Conservation (phyloP, 1,284 basidiomycete genomes). For the Ustilago cynodontis region DNA sequence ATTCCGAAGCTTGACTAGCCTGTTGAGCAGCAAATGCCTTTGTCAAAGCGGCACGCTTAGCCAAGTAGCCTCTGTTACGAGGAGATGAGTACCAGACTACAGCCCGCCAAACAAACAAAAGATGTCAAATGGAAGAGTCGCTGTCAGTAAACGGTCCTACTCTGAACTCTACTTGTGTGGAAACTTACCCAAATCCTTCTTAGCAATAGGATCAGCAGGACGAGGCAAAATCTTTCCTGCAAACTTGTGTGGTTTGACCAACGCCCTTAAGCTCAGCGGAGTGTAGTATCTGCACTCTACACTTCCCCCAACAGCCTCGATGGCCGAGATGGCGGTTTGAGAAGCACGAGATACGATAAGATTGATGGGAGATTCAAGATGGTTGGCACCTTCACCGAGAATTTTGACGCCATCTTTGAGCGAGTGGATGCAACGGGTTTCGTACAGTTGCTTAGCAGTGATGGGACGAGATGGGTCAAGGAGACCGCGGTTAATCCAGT, state of each 20-base stretch:
- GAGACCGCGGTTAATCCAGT: constrained; percentile 88
- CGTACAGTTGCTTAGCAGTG: constrained; percentile 84
- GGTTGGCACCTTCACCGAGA: constrained; percentile 81
- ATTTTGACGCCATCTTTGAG: constrained; percentile 91
- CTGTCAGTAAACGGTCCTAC: not conserved
- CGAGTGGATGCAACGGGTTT: constrained; percentile 88
- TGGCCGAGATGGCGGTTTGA: constrained; percentile 84
- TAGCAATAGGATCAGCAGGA: constrained; percentile 59
- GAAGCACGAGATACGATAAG: constrained; percentile 88
- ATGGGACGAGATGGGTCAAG: constrained; percentile 85
- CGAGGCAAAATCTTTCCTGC: constrained; percentile 56
- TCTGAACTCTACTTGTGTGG: not conserved
- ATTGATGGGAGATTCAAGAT: constrained; percentile 81
- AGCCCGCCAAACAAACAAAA: no score
- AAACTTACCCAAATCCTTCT: constrained; percentile 59
- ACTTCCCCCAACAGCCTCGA: constrained; percentile 84
- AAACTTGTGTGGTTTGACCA: constrained; percentile 75
- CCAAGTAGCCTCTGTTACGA: constrained; percentile 59
- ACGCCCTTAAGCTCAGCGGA: constrained; percentile 82
- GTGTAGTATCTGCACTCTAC: constrained; percentile 95
- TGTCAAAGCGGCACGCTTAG: constrained; percentile 39
- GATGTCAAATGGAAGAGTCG: not conserved
- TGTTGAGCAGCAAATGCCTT: constrained; percentile 22
- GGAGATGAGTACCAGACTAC: constrained; percentile 58
- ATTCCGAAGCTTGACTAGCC: not conserved